A percentile compares a stretch with the other conserved stretches of the same genome.
Conservation (phyloP, 2,329 filamentous ascomycete genomes). For the Colletotrichum sp. region DNA sequence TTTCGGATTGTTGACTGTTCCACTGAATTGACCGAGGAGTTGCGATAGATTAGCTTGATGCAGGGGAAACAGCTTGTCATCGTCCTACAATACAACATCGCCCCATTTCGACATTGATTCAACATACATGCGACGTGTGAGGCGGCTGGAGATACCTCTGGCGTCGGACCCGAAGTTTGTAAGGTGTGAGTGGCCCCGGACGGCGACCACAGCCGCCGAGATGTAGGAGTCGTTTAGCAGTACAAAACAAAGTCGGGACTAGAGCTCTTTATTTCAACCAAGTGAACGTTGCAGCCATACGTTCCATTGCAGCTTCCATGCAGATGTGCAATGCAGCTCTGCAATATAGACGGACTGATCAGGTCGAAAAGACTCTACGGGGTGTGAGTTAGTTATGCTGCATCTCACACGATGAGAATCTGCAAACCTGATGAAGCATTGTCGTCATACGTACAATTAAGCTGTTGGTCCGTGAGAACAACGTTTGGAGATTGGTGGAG, state of each 20-base stretch:
- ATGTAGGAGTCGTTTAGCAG: neutral
- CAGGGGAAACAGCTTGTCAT: neutral
- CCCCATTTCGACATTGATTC: neutral
- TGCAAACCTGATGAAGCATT: neutral
- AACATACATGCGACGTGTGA: neutral
- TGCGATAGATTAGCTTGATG: neutral
- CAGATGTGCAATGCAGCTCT: neutral
- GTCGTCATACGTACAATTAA: neutral
- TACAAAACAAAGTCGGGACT: neutral
- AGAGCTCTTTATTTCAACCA: neutral
- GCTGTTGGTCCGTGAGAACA: slow-evolving; percentile 1
- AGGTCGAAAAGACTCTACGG: neutral
- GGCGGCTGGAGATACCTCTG: neutral
- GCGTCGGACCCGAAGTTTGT: neutral
- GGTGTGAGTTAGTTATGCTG: neutral
- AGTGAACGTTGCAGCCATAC: neutral
- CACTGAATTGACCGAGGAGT: neutral
- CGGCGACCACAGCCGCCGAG: neutral
- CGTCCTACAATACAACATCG: neutral
- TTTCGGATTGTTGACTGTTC: neutral
- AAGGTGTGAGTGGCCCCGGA: neutral
- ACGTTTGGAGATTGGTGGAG: neutral
- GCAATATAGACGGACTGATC: neutral
- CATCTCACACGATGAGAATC: neutral
- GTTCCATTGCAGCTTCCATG: neutral